phyloP scores from a whole-genome alignment of 1,284 basidiomycete genomes.

The Austroboletus niveus region DNA sequence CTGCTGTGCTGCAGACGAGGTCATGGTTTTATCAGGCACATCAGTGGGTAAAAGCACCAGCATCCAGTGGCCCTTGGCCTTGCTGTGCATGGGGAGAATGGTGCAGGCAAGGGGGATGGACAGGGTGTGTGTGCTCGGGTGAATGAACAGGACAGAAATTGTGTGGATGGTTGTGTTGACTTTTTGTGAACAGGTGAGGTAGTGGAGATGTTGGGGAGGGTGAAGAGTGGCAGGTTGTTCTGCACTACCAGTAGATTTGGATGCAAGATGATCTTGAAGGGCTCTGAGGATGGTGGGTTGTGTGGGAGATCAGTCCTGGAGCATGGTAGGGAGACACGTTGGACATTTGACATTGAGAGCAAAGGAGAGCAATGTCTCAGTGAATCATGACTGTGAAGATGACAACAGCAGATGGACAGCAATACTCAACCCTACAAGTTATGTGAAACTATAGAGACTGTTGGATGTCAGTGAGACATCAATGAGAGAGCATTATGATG shows the following conservation, averaged over 20 bases:
- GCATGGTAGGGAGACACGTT: constrained; percentile 5
- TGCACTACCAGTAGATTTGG: constrained; percentile 15
- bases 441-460: no score
- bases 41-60: constrained; percentile 56
- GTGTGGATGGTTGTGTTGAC: constrained; percentile 48
- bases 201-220: constrained; percentile 56
- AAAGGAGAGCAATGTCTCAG: constrained; percentile 26
- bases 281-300: constrained; percentile 26
- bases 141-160: constrained; percentile 47
- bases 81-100: constrained; percentile 66
- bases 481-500: no score
- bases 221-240: constrained; percentile 46
- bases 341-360: constrained; percentile 31
- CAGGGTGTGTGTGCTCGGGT: constrained; percentile 43
- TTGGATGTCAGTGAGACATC: no score
- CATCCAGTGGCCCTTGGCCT: constrained; percentile 65
- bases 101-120: no score
- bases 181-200: constrained; percentile 70
- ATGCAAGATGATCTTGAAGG: constrained; percentile 12
- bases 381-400: constrained; percentile 4
- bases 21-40: constrained; percentile 40
- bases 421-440: no score
- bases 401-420: background rate
- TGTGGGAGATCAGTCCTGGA: constrained; percentile 19
- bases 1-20: constrained; percentile 39